Conservation (phyloP, 495 filamentous ascomycete species). For the Penicillium egyptiacum region DNA sequence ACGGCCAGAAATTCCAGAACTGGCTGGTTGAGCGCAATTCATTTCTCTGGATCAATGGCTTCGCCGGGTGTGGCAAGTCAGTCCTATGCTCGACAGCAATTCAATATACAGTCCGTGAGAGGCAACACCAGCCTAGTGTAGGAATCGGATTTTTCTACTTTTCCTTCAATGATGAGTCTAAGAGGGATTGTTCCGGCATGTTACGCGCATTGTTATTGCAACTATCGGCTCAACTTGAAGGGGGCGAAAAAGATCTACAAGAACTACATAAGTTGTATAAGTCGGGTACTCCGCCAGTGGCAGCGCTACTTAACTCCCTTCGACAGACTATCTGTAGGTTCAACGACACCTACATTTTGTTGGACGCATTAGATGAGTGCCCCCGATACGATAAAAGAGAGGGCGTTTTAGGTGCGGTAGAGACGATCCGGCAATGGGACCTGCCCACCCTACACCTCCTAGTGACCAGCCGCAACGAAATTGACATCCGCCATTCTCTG, state of each 20-base stretch:
- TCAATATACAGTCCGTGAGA: conserved; percentile 24
- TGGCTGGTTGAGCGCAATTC: conserved; percentile 38
- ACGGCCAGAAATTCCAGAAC: conserved; percentile 22
- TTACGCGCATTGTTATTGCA: conserved; percentile 39
- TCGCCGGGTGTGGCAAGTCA: conserved; percentile 45
- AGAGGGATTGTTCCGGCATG: conserved; percentile 32
- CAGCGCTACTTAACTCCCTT: conserved; percentile 19
- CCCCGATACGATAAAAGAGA: conserved; percentile 20
- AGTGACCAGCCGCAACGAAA: conserved; percentile 39
- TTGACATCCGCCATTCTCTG: conserved; percentile 35
- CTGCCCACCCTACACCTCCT: conserved; percentile 35
- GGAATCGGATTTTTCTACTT: conserved; percentile 47
- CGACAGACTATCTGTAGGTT: conserved; percentile 18
- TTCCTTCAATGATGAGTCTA: conserved; percentile 36
- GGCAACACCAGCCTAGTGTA: conserved; percentile 9
- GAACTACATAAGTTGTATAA: conserved; percentile 18
- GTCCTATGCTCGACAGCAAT: conserved; percentile 40
- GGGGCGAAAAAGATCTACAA: conserved; percentile 17
- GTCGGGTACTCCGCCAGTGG: conserved; percentile 11
- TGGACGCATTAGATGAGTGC: conserved; percentile 34
- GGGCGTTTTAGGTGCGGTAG: conserved; percentile 23
- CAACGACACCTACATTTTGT: conserved; percentile 25
- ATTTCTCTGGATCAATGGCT: conserved; percentile 42
- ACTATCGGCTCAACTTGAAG: conserved; percentile 30
- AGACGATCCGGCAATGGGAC: conserved; percentile 26